phyloP scores from a whole-genome alignment of 1,284 basidiomycete genomes.

The Tilletia horrida region DNA sequence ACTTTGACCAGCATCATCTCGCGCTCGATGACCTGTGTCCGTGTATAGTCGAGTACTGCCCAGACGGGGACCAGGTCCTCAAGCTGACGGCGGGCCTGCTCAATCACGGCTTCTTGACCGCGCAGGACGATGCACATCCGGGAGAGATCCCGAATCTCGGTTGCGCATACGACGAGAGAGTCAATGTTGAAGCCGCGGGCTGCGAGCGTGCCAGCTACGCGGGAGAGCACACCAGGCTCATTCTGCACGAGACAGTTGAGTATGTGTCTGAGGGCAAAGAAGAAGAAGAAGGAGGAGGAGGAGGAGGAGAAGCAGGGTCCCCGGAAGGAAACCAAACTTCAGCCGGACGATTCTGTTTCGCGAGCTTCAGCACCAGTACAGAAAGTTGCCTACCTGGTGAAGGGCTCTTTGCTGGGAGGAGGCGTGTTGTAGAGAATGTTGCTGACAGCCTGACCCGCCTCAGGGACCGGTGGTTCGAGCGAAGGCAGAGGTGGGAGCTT shows the following conservation, averaged over 20 bases:
- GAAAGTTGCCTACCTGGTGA: conserved; percentile 66
- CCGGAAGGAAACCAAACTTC: too few relatives aligned
- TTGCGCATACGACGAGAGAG: conserved; percentile 95
- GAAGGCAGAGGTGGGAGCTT: conserved; percentile 53
- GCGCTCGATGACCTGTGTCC: conserved; percentile 68
- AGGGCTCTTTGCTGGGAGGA: conserved; percentile 78
- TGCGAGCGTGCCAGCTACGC: conserved; percentile 90
- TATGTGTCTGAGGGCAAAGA: conserved; percentile 67
- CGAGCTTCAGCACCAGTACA: not conserved
- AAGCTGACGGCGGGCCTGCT: conserved; percentile 65
- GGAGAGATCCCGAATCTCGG: conserved; percentile 93
- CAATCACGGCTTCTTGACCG: conserved; percentile 95
- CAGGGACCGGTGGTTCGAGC: conserved; percentile 50
- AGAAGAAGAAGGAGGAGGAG: conserved; percentile 34
- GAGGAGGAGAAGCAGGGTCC: too few relatives aligned
- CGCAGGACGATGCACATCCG: conserved; percentile 97
- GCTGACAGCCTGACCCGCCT: conserved; percentile 53
- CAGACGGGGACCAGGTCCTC: conserved; percentile 53
- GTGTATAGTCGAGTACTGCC: conserved; percentile 54
- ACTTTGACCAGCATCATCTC: conserved; percentile 86
- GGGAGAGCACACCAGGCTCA: conserved; percentile 94
- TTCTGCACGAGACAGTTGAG: conserved; percentile 99
- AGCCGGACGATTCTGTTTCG: too few relatives aligned
- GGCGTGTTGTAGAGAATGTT: conserved; percentile 71
- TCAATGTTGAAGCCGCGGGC: conserved; percentile 97